Evolutionary conservation across 2,329 filamentous ascomycete genomes (phyloP).

Genomic region (Arthrobotrys entomopaga): DNA sequence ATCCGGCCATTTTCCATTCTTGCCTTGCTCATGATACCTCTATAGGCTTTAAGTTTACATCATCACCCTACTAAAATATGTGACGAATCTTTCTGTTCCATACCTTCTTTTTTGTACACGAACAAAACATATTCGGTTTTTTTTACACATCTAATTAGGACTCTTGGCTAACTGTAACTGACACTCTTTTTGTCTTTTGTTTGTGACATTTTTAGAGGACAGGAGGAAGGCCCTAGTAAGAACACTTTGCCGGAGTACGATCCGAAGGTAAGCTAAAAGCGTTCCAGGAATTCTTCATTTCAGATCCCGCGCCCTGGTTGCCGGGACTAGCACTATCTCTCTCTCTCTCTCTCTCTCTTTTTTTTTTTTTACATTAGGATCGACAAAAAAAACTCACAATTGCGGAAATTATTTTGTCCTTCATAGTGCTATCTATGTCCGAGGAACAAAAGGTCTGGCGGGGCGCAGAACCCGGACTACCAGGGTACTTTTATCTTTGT

Average conservation of each 20-base stretch:
- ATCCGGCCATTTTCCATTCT: slow-evolving; percentile 8
- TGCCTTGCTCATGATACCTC: background rate
- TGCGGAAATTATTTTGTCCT: background rate
- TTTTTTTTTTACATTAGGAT: slow-evolving; percentile 20
- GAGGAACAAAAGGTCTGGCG: slow-evolving; percentile 86
- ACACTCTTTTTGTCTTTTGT: background rate
- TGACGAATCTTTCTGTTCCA: slow-evolving; percentile 4
- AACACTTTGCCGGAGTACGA: slow-evolving; percentile 82
- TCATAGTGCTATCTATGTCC: slow-evolving; percentile 92
- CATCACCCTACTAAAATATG: slow-evolving; percentile 9
- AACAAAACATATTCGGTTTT: too few species aligned
- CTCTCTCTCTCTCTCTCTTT: too few species aligned
- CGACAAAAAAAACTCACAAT: slow-evolving; percentile 12
- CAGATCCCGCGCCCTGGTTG: background rate
- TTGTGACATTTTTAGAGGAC: slow-evolving; percentile 69
- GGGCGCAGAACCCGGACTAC: slow-evolving; percentile 86
- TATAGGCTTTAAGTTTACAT: too few species aligned
- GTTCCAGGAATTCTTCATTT: background rate
- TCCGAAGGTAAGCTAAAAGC: slow-evolving; percentile 67
- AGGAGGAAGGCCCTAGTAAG: slow-evolving; percentile 77
- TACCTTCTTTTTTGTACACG: too few species aligned
- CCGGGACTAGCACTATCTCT: background rate
- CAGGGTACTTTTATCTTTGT: slow-evolving; percentile 90
- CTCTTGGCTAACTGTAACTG: background rate
- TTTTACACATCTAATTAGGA: background rate